Conservation (phyloP, 1,139 yeast genomes). For the Suhomyces wounanorum region DNA sequence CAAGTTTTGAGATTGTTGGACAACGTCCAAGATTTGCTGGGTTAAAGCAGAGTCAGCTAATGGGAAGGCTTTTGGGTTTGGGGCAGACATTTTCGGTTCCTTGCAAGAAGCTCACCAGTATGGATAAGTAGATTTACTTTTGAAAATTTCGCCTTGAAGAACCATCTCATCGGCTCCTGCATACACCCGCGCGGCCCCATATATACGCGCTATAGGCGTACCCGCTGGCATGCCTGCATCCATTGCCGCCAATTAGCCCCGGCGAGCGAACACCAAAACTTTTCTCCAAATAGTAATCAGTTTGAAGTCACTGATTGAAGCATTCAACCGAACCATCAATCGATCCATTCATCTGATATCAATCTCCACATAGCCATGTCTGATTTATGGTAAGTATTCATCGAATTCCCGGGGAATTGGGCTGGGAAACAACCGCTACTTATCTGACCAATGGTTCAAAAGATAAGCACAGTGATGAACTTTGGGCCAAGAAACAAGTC, state of each 20-base stretch:
- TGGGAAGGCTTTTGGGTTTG: slow-evolving; percentile 97
- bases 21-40: slow-evolving; percentile 96
- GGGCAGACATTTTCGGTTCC: slow-evolving; percentile 78
- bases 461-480: neutral
- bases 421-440: neutral
- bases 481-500: neutral
- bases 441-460: neutral
- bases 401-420: neutral
- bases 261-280: slow-evolving; percentile 14
- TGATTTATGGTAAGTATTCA: slow-evolving; percentile 55
- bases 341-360: slow-evolving; percentile 8
- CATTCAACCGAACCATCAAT: slow-evolving; percentile 11
- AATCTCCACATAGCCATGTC: slow-evolving; percentile 34
- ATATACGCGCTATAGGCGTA: slow-evolving; percentile 5
- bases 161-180: slow-evolving; percentile 14
- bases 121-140: slow-evolving; percentile 4
- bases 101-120: slow-evolving; percentile 57
- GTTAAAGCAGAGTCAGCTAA: slow-evolving; percentile 94
- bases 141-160: slow-evolving; percentile 8
- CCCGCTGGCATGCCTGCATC: neutral
- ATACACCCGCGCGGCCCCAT: slow-evolving; percentile 1
- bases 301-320: slow-evolving; percentile 8
- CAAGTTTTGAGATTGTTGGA: slow-evolving; percentile 96
- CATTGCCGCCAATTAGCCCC: slow-evolving; percentile 11
- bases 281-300: slow-evolving; percentile 5